Evolutionary conservation across 768 basidiomycete species (phyloP), one percentile per base, ranked within the genome.

Genomic region (Leccinum fibrillosum): DNA sequence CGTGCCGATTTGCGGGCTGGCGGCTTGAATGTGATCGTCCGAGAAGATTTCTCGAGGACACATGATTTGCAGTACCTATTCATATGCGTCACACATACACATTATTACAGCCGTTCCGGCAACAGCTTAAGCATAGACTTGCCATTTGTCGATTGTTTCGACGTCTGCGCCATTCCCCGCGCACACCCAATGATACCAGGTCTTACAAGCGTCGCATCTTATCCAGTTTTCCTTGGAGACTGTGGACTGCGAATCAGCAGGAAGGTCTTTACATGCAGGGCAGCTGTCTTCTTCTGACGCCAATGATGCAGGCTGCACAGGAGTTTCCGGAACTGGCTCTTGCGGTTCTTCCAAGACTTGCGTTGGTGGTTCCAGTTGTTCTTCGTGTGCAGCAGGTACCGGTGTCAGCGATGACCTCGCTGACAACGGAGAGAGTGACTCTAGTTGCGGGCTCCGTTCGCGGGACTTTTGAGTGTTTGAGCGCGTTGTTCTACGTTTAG

Each of bases 141-240:
- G 89, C 90, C 88, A 92, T 79, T 89, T 92, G 70, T 90, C 89
- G 57, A 93, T 82, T 13, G 78, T 77, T 35, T 85, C 83, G 11
- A 87, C 77, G 60, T 86, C 85, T 39, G 79, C 79, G 13, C 82
- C 82, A 47, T 85, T 81, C 25, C 88, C 87, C 13, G 82, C 88
- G 72, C 90, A 92, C 58, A 82, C 77, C 89, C 90, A 93, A 67
- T 92, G 90, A 69, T 85, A 92, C 90, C 90, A 92, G 30, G 76
- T 81, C 72, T 86, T 87, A 77, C 89, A 92, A 21, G 81, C 80
- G 65, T 92, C 91, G 69, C 92, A 94, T 61, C 85, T 76, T 56
- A 94, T 85, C 92, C 92, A 94, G 65, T 77, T 84, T 62, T 90
- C 89, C 69, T 87, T 86, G 60, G 83, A 81, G 53, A 74, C 77